Percentiles rank a stretch among this genome's conserved stretches.
These are phyloP conservation scores for Sutorius eximius DNA, from an alignment of 1,284 basidiomycete genomes.

Conservation along the genomic window DNA sequence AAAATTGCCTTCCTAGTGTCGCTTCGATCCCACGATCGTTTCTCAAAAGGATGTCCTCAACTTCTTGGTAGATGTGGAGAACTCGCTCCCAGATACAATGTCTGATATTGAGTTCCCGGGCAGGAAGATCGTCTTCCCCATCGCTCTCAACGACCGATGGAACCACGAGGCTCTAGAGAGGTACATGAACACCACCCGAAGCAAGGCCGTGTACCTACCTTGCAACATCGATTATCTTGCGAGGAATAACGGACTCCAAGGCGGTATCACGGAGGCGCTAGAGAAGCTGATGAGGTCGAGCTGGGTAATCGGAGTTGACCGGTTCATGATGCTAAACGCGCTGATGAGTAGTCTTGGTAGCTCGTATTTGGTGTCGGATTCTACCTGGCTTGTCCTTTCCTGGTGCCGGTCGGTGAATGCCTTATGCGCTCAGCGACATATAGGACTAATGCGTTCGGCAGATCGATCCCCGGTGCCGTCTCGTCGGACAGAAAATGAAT, in stretches of 20 bases:
- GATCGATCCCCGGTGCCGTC: constrained; percentile 61
- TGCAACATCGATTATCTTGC: constrained; percentile 70
- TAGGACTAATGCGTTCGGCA: constrained; percentile 19
- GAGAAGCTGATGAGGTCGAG: constrained; percentile 45
- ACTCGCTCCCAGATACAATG: constrained; percentile 41
- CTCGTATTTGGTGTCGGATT: constrained; percentile 63
- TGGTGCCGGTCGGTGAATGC: constrained; percentile 50
- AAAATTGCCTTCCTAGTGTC: constrained; percentile 39
- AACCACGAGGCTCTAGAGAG: constrained; percentile 52
- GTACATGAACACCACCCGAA: constrained; percentile 56
- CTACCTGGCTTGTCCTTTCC: constrained; percentile 61
- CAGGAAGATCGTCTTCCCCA: constrained; percentile 58
- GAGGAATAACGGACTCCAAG: constrained; percentile 57
- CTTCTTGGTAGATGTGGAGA: constrained; percentile 40
- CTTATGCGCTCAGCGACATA: neutral
- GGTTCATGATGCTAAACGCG: neutral
- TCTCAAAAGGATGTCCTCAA: constrained; percentile 43
- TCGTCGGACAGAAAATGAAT: constrained; percentile 66
- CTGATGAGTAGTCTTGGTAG: constrained; percentile 35
- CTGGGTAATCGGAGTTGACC: constrained; percentile 41
- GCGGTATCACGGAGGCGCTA: constrained; percentile 45
- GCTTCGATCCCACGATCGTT: constrained; percentile 47
- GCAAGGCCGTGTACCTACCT: constrained; percentile 65
- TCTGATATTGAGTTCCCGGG: constrained; percentile 48
- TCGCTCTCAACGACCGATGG: constrained; percentile 64